Base-by-base conservation (phyloP, 2,329 filamentous ascomycete species). In the Nemania serpens region DNA sequence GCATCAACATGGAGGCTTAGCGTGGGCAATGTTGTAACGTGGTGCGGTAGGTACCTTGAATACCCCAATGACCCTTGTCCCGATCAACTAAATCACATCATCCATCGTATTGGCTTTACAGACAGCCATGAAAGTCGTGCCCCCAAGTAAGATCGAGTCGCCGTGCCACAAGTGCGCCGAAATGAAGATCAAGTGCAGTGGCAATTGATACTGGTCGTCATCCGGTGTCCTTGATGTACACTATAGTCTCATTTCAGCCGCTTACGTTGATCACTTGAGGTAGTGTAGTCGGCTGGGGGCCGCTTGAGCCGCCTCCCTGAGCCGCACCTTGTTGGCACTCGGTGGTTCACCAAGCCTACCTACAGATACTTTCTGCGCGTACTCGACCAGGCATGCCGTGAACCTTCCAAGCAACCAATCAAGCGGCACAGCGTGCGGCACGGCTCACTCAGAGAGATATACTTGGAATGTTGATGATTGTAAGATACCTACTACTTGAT, bases 41-140 rank as follows among this genome's bases (percentile, higher is more conserved):
- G 48, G 54, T 60, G 50, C 49, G 25, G 29, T 50, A 50, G n/a
- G 49, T 65, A 42, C 42, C 43, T 47, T 54, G 49, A 48, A 52
- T 60, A 59, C 51, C 57, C 50, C 55, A 54, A 58, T 54, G 39
- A 25, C 63, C 60, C 60, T 54, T 53, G 57, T 63, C 56, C 55
- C 63, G 58, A 69, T 70, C 66, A 64, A 65, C 60, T 55, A 47
- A 61, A 63, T 66, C 63, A 58, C 55, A 68, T 65, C 61, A 62
- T 66, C 61, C 63, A 52, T 63, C 58, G 59, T 25, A 58, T 20
- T 37, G 36, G 15, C 42, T 55, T 41, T 46, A 6, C 33, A 37
- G 41, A 41, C 49, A 58, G 41, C 41, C 39, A 51, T 17, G 25
- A 29, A 37, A 22, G 36, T 41, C 36, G 22, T 43, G 5, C 48